Base-by-base conservation (phyloP, 345 rosid species). In the Gossypium sturtianum region DNA sequence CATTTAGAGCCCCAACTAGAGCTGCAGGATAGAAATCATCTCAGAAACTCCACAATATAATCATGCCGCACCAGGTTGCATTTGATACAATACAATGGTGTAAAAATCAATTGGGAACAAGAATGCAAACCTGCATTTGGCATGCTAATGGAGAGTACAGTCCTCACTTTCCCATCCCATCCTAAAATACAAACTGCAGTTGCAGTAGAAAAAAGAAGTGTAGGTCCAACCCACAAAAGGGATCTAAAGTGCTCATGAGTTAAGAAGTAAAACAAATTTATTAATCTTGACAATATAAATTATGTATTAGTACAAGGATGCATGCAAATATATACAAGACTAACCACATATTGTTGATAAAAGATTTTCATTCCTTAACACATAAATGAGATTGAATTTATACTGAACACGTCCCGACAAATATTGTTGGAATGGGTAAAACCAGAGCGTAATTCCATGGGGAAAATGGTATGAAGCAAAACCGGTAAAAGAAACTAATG, bases 151-250 rank as follows among this genome's bases (percentile, higher is more conserved):
- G 99, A 95, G 75, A 93, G 88, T 82, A 93, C 77, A 70, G 94
- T 87, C 88, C 97, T 91, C 75, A 84, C 94, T 84, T 84, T 87
- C 72, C 99, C 97, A 78, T 95, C 99, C 99, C 99, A 95, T 72
- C 99, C 99, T 74, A 95, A 96, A 75, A 95, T 45, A 79, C 97
- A 82, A 71, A 93, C 79, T 68, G 92, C 85, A 77, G 97, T 89
- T 61, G 98, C 85, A 57, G 97, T 95, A 70, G 98, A 93, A 86
- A 91, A 95, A 62, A 95, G 89, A 84, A 95, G 93, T 64, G 98
- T 96, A 70, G 99, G 98, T 56, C 99, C 99, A 83, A 95, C 85
- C 99, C 99, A 95, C 77, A 95, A 81, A 79, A 93, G 89, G 75
- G 98, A 93, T 91, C 99, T 93, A 76, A 82, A 90, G 97, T 91